Base-by-base conservation (phyloP, 345 rosid species). In the Eucalyptus urophylla region DNA sequence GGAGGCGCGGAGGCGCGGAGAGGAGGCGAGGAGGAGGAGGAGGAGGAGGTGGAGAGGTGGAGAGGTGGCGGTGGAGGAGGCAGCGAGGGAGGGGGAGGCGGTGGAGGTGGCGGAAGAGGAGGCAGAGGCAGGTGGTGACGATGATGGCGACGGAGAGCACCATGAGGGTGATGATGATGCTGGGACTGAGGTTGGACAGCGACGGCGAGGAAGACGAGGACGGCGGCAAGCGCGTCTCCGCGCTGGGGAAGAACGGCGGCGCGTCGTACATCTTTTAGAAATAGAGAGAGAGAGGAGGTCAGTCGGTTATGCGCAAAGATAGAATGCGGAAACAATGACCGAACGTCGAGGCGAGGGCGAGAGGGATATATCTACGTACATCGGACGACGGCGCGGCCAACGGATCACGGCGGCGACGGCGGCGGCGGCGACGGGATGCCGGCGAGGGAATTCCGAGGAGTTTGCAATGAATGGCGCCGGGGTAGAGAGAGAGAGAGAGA, bases 51-150 rank as follows among this genome's bases (percentile, higher is more conserved):
- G n/a, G n/a, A n/a, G 92, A 91, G 95, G 90, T 92, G 91, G 86
- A 93, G 80, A 91, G 93, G 14, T 96, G 97, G 90, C 93, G 95
- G 91, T 94, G 93, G 49, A 97, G 95, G 49, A 97, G 95, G 88
- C 96, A 93, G 31, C 93, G 94, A 29, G 90, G 93, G 87, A 94
- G 92, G 50, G 91, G 91, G 27, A 94, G 94, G 54, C 96, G 97
- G 92, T 94, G 95, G 90, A 95, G 94, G 86, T 93, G 94, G 7
- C 99, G 97, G 90, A 96, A 95, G 92, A 97, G 92, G 60, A 96
- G 94, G 54, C 96, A 96, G 88, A 96, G 93, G 27, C 93, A 94
- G 88, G 96, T 86, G n/a, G 99, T 95, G 86, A 95, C 91, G 51
- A 96, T 88, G 44, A 96, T 88, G 17, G 95, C 94, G 37, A 93